Evolutionary conservation across 345 rosid genomes (phyloP).

Genomic region (Citrus hindsii): DNA sequence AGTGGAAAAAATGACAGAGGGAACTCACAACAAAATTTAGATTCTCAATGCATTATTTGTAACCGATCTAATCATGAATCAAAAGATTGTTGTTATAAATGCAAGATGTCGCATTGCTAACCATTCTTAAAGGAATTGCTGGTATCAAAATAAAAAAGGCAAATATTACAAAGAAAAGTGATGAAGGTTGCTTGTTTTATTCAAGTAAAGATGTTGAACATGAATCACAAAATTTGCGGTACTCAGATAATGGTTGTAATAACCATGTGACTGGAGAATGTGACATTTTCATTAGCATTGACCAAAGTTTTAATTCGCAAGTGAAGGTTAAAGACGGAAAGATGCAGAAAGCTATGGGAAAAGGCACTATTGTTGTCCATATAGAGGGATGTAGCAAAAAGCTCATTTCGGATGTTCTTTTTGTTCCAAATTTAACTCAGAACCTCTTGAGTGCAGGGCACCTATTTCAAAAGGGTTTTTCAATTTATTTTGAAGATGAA

Average conservation of each 20-base stretch:
- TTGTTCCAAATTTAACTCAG: no score
- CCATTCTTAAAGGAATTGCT: no score
- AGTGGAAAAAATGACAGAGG: background rate
- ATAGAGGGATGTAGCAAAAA: background rate
- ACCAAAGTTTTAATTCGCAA: background rate
- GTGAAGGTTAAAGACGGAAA: background rate
- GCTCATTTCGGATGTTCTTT: background rate
- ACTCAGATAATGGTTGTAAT: no score
- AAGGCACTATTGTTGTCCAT: background rate
- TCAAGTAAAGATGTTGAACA: background rate
- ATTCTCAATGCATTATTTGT: background rate
- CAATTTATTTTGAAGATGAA: no score
- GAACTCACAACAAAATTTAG: background rate
- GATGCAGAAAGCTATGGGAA: background rate
- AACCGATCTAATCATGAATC: background rate
- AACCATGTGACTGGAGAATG: no score
- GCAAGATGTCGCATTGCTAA: background rate
- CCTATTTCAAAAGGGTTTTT: no score
- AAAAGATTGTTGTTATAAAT: background rate
- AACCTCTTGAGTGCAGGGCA: no score
- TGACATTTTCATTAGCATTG: no score
- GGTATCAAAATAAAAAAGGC: no score
- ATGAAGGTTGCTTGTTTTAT: background rate
- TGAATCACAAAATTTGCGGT: background rate
- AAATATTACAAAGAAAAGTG: background rate